A percentile compares a stretch with the other conserved stretches of the same genome.
These are phyloP conservation scores for Mercurialis annua DNA, from an alignment of 345 rosid genomes.

Conservation along the genomic window DNA sequence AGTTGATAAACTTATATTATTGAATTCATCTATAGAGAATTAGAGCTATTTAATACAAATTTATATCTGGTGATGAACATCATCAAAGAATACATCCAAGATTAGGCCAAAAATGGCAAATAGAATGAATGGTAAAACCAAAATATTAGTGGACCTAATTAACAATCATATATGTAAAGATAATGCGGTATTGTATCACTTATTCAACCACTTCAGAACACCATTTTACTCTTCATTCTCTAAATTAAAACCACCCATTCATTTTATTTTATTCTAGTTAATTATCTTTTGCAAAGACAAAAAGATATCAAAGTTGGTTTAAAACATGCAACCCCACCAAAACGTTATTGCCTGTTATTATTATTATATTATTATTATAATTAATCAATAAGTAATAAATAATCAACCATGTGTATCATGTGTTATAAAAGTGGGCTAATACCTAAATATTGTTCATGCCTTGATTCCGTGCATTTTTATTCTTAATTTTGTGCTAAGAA, in stretches of 20 bases:
- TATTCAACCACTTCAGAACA: background rate
- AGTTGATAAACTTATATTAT: too few relatives aligned
- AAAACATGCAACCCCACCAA: background rate
- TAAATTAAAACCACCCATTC: too few relatives aligned
- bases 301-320: background rate
- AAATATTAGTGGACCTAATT: constrained; percentile 3
- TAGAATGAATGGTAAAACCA: background rate
- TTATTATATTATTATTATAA: background rate
- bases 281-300: background rate
- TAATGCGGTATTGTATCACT: background rate
- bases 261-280: background rate
- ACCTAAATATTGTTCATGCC: background rate
- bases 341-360: too few relatives aligned
- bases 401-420: constrained; percentile 2
- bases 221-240: background rate
- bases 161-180: background rate
- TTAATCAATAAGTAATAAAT: background rate
- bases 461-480: background rate
- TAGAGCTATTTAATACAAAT: too few relatives aligned
- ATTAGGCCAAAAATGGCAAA: background rate
- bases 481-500: background rate
- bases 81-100: too few relatives aligned
- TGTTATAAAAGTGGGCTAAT: background rate
- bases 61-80: too few relatives aligned
- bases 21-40: too few relatives aligned